Evolutionary conservation across 2,329 filamentous ascomycete genomes (phyloP).

Genomic region (Trichoderma sp.): DNA sequence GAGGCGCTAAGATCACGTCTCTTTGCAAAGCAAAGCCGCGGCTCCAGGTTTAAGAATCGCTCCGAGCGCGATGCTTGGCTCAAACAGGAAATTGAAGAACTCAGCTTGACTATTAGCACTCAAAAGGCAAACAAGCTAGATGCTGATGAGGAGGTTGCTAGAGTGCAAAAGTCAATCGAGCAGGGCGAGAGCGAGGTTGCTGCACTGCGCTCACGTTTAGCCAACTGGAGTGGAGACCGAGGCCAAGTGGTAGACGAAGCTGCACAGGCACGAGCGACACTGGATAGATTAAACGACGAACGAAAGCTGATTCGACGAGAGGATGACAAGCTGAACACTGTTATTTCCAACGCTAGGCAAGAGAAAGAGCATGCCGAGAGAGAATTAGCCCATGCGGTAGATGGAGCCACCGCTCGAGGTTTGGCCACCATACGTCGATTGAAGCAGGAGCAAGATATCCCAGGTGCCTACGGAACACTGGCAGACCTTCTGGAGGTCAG

Average conservation of each 20-base stretch:
- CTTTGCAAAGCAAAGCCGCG: conserved; percentile 89
- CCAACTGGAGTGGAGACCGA: conserved; percentile 76
- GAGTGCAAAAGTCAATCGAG: conserved; percentile 70
- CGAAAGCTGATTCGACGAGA: conserved; percentile 86
- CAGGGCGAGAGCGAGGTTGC: conserved; percentile 73
- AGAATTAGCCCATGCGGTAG: conserved; percentile 80
- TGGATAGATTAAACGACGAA: conserved; percentile 81
- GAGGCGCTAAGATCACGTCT: conserved; percentile 76
- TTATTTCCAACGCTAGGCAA: conserved; percentile 72
- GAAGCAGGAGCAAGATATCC: conserved; percentile 75
- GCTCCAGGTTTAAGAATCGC: conserved; percentile 84
- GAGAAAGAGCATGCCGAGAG: conserved; percentile 79
- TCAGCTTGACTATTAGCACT: conserved; percentile 72
- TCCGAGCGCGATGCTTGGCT: conserved; percentile 84
- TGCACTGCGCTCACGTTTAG: conserved; percentile 69
- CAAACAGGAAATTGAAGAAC: conserved; percentile 75
- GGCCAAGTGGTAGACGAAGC: conserved; percentile 72
- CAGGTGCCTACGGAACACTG: conserved; percentile 87
- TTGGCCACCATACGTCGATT: conserved; percentile 83
- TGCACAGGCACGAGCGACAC: conserved; percentile 72
- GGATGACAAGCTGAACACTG: conserved; percentile 80
- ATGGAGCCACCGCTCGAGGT: conserved; percentile 82
- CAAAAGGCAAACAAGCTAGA: conserved; percentile 85
- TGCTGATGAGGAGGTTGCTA: conserved; percentile 77
- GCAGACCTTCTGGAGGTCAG: conserved; percentile 89